phyloP scores from a whole-genome alignment of 2,329 filamentous ascomycete genomes.

The Helotiales sp. region DNA sequence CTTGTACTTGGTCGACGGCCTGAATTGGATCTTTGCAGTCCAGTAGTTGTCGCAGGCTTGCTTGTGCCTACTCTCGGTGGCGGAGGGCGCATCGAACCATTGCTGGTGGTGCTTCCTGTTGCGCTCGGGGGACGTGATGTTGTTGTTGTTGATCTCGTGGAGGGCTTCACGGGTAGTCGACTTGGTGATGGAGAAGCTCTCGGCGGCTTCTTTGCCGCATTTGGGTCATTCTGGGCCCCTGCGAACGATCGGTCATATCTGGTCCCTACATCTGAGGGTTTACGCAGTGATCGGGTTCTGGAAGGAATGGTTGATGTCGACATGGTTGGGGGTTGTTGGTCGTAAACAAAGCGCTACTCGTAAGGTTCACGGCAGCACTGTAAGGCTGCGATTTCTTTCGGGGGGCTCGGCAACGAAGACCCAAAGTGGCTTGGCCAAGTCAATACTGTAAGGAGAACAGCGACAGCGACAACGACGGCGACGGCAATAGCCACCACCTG shows the following conservation, averaged over 20 bases:
- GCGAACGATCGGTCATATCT: constrained; percentile 2
- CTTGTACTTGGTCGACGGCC: constrained; percentile 16
- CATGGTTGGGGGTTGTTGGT: constrained; percentile 17
- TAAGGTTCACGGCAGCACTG: not conserved
- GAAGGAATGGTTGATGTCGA: constrained; percentile 26
- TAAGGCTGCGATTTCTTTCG: not conserved
- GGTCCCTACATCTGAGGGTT: constrained; percentile 12
- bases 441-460: too few relatives aligned
- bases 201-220: constrained; percentile 5
- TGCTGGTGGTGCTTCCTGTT: constrained; percentile 21
- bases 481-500: too few relatives aligned
- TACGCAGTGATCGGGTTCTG: constrained; percentile 28
- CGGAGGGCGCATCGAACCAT: constrained; percentile 29
- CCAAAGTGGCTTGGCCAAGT: too few relatives aligned
- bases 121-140: constrained; percentile 25
- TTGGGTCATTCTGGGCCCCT: constrained; percentile 9
- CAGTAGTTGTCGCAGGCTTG: constrained; percentile 20
- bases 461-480: too few relatives aligned
- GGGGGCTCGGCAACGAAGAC: not conserved
- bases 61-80: constrained; percentile 22
- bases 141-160: constrained; percentile 19
- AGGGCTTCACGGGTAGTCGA: constrained; percentile 33
- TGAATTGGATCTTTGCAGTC: constrained; percentile 27
- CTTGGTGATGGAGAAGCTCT: constrained; percentile 32
- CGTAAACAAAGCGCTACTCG: not conserved